Conservation (phyloP, 352 stramenopile genomes). For the Globisporangium irregulare region DNA sequence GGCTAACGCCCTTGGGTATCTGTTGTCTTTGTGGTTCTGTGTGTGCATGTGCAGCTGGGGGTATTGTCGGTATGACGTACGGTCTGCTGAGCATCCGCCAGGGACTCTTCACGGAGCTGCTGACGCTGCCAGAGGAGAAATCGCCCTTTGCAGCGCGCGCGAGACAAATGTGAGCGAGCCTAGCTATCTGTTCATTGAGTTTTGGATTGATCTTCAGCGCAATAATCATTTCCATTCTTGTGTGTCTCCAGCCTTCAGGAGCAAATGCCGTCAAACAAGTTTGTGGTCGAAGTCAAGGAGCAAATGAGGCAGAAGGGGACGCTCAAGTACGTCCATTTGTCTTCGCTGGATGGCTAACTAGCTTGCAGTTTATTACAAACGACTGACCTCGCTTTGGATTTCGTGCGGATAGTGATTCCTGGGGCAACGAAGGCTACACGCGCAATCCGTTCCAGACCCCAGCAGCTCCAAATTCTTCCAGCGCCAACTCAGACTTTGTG, state of each 20-base stretch:
- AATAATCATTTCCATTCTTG: background rate
- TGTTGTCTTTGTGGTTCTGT: background rate
- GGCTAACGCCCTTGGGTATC: background rate
- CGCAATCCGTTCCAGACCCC: conserved; percentile 13
- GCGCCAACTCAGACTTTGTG: conserved; percentile 15
- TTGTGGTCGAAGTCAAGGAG: conserved; percentile 52
- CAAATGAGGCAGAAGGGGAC: conserved; percentile 40
- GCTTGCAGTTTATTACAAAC: background rate
- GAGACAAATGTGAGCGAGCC: conserved; percentile 22
- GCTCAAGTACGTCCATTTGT: conserved; percentile 34
- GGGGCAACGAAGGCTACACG: conserved; percentile 22
- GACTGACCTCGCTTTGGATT: background rate
- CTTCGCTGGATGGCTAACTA: background rate
- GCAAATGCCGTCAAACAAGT: conserved; percentile 44
- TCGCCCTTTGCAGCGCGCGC: conserved; percentile 31
- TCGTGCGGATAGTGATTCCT: conserved; percentile 36
- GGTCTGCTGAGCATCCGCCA: conserved; percentile 35
- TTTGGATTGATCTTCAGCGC: background rate
- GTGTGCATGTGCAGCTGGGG: conserved; percentile 20
- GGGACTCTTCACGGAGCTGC: conserved; percentile 32
- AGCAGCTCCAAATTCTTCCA: background rate
- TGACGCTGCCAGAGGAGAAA: conserved; percentile 36
- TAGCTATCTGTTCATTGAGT: background rate
- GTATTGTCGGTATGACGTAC: conserved; percentile 28
- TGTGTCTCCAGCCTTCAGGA: conserved; percentile 27